A percentile compares a stretch with the other conserved stretches of the same genome.
These are phyloP conservation scores for Arxiozyma heterogenica DNA, from an alignment of 1,139 yeast genomes.

Conservation along the genomic window DNA sequence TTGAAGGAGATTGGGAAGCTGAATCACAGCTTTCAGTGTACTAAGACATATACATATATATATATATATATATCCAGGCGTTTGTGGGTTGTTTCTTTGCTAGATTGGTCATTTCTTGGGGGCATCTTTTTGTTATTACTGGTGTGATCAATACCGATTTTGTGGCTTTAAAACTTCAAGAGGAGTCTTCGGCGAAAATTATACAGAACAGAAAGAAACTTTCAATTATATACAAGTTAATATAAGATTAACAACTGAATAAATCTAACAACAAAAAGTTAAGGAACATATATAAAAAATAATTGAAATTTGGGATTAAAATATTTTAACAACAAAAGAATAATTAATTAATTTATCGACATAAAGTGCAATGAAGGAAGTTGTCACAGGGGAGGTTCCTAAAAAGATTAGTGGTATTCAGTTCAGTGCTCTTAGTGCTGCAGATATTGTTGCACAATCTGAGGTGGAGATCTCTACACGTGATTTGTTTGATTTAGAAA, in stretches of 20 bases:
- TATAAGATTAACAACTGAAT: no score
- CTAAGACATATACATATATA: no score
- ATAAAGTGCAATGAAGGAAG: slow-evolving; percentile 28
- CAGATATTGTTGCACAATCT: slow-evolving; percentile 86
- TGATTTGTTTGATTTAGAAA: slow-evolving; percentile 81
- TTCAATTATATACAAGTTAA: no score
- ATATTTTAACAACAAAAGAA: not conserved
- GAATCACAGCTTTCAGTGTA: not conserved
- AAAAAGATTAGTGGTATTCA: slow-evolving; percentile 84
- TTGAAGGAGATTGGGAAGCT: not conserved
- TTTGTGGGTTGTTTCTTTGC: not conserved
- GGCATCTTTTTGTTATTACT: not conserved
- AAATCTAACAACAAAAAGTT: not conserved
- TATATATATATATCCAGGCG: not conserved
- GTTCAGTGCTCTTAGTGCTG: slow-evolving; percentile 84
- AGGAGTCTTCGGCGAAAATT: not conserved
- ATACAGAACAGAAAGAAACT: not conserved
- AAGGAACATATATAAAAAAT: no score
- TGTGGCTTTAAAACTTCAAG: not conserved
- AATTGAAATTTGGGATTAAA: not conserved
- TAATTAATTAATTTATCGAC: not conserved
- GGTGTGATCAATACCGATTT: not conserved
- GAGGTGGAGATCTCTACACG: slow-evolving; percentile 90
- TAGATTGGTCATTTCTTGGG: not conserved
- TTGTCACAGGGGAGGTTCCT: slow-evolving; percentile 65